Evolutionary conservation across 495 filamentous ascomycete species (phyloP), one percentile per base, ranked within the genome.

Genomic region (Podospora didyma): DNA sequence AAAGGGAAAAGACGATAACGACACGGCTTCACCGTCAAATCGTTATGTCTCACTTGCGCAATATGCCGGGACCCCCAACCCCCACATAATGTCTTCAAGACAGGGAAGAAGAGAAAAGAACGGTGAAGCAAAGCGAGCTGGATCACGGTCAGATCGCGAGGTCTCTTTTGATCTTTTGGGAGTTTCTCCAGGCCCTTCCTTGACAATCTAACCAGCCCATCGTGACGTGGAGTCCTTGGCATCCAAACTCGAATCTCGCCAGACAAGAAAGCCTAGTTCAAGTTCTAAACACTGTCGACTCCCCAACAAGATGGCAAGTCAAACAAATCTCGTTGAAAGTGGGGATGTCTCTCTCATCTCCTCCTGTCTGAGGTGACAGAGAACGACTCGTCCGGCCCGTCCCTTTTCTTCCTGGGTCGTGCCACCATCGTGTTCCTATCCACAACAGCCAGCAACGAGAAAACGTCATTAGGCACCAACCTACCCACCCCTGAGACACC

Each of bases 331-430:
- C 9, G 26, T 3, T 31, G 4, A 31, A 31, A 31, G 26, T 31
- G 26, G 26, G 9, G 26, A 31, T 31, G 26, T 42, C 12, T 17
- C 39, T 42, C 39, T 42, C n/a, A 9, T 42, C 39, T 3, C 39
- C n/a, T 17, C 4, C 7, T 47, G n/a, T 47, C 45, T 47, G 45
- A 22, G 45, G 7, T 22, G n/a, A 47, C 39, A 42, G 39, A 42
- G 39, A 42, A 42, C 45, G 45, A 47, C 45, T 22, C 22, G 12
- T 19, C 45, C 45, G 45, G 45, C 45, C 45, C 45, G 45, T 47
- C 45, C 45, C 45, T 47, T 26, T 9, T 22, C 22, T 17, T 14
- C 5, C 10, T 21, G 2, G 7, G n/a, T 14, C 45, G 19, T 31
- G 26, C 9, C 26, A 31, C 26, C 26, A 31, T 31, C 26, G 26